Conservation (phyloP, 164 flowering plant genomes). For the Hamamelis virginiana region DNA sequence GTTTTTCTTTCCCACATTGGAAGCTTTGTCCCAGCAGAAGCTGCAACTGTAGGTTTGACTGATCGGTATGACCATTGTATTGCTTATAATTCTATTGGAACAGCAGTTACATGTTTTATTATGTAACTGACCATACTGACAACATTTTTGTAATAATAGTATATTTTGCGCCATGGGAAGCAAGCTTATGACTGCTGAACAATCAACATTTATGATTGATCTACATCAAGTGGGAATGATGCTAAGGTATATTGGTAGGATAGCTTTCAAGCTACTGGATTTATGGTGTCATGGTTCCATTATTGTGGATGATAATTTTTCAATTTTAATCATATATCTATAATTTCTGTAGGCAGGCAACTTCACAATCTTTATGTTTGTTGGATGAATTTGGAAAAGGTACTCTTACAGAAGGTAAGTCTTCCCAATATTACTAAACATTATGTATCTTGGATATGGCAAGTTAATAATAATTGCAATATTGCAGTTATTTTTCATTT, state of each 20-base stretch:
- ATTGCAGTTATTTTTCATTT: neutral
- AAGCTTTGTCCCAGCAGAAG: slow-evolving; percentile 96
- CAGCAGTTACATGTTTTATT: neutral
- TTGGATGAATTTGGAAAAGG: slow-evolving; percentile 99
- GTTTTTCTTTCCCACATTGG: slow-evolving; percentile 96
- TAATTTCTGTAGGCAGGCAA: slow-evolving; percentile 68
- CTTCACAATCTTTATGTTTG: slow-evolving; percentile 75
- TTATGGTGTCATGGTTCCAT: neutral
- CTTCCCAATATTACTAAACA: slow-evolving; percentile 6
- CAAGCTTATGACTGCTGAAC: slow-evolving; percentile 85
- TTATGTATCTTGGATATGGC: neutral
- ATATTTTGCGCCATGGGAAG: slow-evolving; percentile 93
- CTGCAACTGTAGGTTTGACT: slow-evolving; percentile 91
- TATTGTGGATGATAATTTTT: neutral
- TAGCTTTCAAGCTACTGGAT: slow-evolving; percentile 4
- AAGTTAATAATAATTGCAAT: neutral
- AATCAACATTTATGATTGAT: slow-evolving; percentile 97
- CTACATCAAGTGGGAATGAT: slow-evolving; percentile 96
- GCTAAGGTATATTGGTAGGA: slow-evolving; percentile 63
- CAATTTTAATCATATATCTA: neutral
- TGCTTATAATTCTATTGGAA: neutral
- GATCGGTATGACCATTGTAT: slow-evolving; percentile 55
- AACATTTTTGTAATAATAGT: slow-evolving; percentile 32
- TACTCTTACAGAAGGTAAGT: slow-evolving; percentile 91
- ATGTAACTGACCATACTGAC: neutral